A percentile compares a stretch with the other conserved stretches of the same genome.
These are phyloP conservation scores for Persicaria tinctoria DNA, from an alignment of 148 eudicot genomes.

Conservation along the genomic window DNA sequence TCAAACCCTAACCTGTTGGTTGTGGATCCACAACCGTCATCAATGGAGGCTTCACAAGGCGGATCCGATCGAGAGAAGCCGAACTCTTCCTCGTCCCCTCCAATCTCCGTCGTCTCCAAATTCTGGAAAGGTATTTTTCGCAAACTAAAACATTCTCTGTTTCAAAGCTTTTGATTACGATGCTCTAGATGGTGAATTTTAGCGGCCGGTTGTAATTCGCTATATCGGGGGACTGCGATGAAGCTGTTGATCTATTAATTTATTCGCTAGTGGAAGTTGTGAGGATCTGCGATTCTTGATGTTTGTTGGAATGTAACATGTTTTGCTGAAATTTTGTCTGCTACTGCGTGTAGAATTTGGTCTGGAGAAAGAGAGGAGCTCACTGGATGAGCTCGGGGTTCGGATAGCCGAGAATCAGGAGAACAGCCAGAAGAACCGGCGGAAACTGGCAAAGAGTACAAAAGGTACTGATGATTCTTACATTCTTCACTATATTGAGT, in stretches of 20 bases:
- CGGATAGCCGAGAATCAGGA: conserved; percentile 95
- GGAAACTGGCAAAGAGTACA: conserved; percentile 96
- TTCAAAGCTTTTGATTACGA: background rate
- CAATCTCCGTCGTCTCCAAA: conserved; percentile 61
- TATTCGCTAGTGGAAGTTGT: background rate
- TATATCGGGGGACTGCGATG: background rate
- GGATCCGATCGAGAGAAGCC: conserved; percentile 52
- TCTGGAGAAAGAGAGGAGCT: conserved; percentile 85
- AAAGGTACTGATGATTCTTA: conserved; percentile 48
- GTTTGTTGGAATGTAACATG: background rate
- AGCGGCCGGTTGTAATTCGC: background rate
- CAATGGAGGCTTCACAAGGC: conserved; percentile 62
- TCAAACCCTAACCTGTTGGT: conserved; percentile 15
- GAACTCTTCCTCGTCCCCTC: conserved; percentile 50
- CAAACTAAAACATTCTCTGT: background rate
- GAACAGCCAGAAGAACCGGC: conserved; percentile 89
- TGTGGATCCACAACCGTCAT: conserved; percentile 32
- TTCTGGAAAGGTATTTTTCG: conserved; percentile 82
- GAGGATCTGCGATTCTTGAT: background rate
- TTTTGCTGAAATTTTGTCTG: conserved; percentile 5
- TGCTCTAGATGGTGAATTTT: background rate
- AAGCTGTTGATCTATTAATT: background rate
- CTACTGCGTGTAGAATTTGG: conserved; percentile 60
- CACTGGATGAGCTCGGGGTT: conserved; percentile 95
- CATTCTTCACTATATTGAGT: background rate